Percentiles rank a stretch among this genome's conserved stretches.
phyloP scores from a whole-genome alignment of 768 basidiomycete species.

The Polyporus arcularius region DNA sequence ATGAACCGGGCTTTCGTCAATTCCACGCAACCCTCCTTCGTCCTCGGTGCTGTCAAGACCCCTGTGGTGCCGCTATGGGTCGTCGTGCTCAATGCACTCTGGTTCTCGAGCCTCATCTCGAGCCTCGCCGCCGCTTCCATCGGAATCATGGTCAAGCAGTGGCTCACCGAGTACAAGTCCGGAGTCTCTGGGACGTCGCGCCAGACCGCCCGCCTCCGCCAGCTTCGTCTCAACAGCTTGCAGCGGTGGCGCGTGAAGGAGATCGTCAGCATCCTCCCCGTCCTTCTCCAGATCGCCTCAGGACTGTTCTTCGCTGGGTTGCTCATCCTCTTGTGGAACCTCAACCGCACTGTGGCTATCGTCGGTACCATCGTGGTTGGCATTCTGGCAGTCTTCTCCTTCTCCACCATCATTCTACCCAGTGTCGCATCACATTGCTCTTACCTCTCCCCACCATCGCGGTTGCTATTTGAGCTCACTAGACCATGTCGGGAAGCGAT shows the following conservation, averaged over 20 bases:
- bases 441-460: too few species aligned
- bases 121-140: slow-evolving; percentile 14
- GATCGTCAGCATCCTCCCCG: slow-evolving; percentile 6
- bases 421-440: too few species aligned
- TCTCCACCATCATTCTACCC: slow-evolving; percentile 9
- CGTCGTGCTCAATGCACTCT: slow-evolving; percentile 13
- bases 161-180: slow-evolving; percentile 14
- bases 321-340: slow-evolving; percentile 20
- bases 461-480: too few species aligned
- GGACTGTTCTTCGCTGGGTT: slow-evolving; percentile 18
- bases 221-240: slow-evolving; percentile 21
- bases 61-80: neutral
- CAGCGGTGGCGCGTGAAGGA: slow-evolving; percentile 17
- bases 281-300: slow-evolving; percentile 12
- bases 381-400: too few species aligned
- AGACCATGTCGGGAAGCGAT: too few species aligned
- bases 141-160: slow-evolving; percentile 15
- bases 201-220: slow-evolving; percentile 15
- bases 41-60: neutral
- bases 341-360: slow-evolving; percentile 10
- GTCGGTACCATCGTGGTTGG: slow-evolving; percentile 1
- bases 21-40: neutral
- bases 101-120: slow-evolving; percentile 15
- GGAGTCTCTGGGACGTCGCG: slow-evolving; percentile 16
- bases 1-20: neutral